A percentile compares a stretch with the other conserved stretches of the same genome.
phyloP scores from a whole-genome alignment of 495 filamentous ascomycete species.

The Penicillium bovifimosum region DNA sequence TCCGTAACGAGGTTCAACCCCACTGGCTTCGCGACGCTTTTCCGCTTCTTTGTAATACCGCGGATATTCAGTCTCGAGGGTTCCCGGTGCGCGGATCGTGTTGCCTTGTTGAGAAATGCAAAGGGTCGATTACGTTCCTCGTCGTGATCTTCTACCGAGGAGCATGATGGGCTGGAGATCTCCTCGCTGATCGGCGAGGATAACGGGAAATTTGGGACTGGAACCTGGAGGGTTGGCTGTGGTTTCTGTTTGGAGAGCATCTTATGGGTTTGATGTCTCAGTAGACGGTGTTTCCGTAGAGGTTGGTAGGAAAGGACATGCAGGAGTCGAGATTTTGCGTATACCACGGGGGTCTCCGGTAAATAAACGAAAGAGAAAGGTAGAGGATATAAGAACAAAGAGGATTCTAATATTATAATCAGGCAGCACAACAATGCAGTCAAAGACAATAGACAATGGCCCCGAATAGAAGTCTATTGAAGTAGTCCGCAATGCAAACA shows the following conservation, averaged over 20 bases:
- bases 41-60: constrained; percentile 41
- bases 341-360: constrained; percentile 2
- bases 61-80: constrained; percentile 12
- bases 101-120: constrained; percentile 28
- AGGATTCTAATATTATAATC: constrained; percentile 19
- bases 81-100: constrained; percentile 11
- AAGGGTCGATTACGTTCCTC: constrained; percentile 27
- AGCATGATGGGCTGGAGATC: constrained; percentile 33
- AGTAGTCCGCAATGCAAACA: constrained; percentile 1
- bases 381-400: constrained; percentile 6
- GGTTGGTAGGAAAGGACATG: background rate
- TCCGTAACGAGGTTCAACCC: constrained; percentile 64
- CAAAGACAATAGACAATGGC: constrained; percentile 7
- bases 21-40: constrained; percentile 35
- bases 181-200: constrained; percentile 45
- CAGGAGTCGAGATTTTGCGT: constrained; percentile 1
- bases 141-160: constrained; percentile 29
- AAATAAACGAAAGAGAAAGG: background rate
- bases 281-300: background rate
- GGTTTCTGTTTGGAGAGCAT: constrained; percentile 26
- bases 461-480: constrained; percentile 2
- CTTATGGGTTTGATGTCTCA: background rate
- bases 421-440: constrained; percentile 21
- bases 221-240: constrained; percentile 28
- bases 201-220: constrained; percentile 36